Percentiles rank a stretch among this genome's conserved stretches.
These are phyloP conservation scores for Apiospora koreana DNA, from an alignment of 2,329 filamentous ascomycete species.

Conservation along the genomic window DNA sequence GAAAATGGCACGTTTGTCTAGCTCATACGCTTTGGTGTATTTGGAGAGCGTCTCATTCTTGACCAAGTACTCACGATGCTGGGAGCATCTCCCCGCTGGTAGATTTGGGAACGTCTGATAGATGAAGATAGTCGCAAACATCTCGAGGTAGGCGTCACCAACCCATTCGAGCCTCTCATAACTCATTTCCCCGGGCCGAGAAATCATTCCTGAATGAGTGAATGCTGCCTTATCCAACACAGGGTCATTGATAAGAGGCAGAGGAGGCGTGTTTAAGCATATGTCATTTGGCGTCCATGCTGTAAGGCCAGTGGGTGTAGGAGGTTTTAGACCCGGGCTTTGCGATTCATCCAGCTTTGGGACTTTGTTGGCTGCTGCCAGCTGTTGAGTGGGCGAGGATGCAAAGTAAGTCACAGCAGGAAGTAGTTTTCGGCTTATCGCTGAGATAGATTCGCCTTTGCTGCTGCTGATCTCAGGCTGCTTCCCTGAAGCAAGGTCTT, in stretches of 20 bases:
- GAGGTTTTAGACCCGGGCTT: constrained; percentile 19
- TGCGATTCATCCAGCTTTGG: constrained; percentile 22
- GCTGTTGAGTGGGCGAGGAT: not conserved
- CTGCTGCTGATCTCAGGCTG: constrained; percentile 12
- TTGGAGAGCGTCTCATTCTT: constrained; percentile 76
- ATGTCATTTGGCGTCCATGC: constrained; percentile 56
- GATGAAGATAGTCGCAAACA: constrained; percentile 75
- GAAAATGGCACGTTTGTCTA: constrained; percentile 65
- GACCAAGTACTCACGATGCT: constrained; percentile 76
- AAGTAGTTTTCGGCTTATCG: constrained; percentile 25
- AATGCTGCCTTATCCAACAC: constrained; percentile 64
- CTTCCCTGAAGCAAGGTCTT: constrained; percentile 27
- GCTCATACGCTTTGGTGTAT: constrained; percentile 70
- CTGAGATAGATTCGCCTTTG: constrained; percentile 18
- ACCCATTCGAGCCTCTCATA: constrained; percentile 90
- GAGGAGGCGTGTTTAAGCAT: constrained; percentile 49
- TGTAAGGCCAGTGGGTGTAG: constrained; percentile 34
- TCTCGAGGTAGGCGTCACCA: constrained; percentile 82
- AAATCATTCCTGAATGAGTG: constrained; percentile 59
- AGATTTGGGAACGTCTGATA: constrained; percentile 69
- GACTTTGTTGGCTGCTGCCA: constrained; percentile 22
- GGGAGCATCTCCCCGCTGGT: constrained; percentile 68
- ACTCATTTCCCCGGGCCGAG: constrained; percentile 41
- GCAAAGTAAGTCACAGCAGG: constrained; percentile 21
- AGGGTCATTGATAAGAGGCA: constrained; percentile 63